Percentiles rank a stretch among this genome's conserved stretches.
Conservation (phyloP, 2,329 filamentous ascomycete species). For the Pseudocercospora musae region DNA sequence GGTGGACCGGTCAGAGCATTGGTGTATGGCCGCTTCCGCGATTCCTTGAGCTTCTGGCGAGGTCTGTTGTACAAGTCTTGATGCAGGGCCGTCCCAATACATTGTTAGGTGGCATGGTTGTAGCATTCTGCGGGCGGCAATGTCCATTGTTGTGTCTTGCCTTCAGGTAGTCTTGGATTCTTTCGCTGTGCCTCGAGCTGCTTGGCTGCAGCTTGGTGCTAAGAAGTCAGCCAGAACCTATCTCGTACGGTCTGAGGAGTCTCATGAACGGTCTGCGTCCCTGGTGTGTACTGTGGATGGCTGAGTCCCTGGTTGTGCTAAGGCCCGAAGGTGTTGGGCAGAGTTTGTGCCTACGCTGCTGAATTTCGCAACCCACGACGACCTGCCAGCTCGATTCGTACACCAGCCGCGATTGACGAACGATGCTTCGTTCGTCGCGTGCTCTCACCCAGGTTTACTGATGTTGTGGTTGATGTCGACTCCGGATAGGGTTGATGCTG, state of each 20-base stretch:
- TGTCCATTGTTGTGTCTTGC: not conserved
- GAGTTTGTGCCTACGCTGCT: not conserved
- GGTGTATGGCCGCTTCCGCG: conserved; percentile 3
- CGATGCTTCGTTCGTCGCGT: not conserved
- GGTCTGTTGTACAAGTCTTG: not conserved
- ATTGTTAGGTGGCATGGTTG: not conserved
- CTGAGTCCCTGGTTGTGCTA: not conserved
- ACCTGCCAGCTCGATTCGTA: not conserved
- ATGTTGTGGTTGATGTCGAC: not conserved
- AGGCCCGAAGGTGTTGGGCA: not conserved
- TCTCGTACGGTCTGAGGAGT: not conserved
- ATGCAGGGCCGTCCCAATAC: not conserved
- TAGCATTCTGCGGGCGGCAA: not conserved
- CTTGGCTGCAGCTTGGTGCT: not conserved
- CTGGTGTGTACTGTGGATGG: not conserved
- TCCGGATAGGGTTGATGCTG: not conserved
- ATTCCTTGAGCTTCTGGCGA: not conserved
- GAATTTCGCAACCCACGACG: not conserved
- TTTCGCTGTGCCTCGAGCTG: not conserved
- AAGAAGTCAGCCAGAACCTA: not conserved
- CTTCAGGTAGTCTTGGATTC: not conserved
- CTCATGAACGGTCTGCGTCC: not conserved
- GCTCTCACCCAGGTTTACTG: not conserved
- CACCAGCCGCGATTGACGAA: not conserved
- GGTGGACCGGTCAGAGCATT: not conserved